A percentile compares a stretch with the other conserved stretches of the same genome.
phyloP scores from a whole-genome alignment of 495 filamentous ascomycete genomes.

The Xylaria palmicola region DNA sequence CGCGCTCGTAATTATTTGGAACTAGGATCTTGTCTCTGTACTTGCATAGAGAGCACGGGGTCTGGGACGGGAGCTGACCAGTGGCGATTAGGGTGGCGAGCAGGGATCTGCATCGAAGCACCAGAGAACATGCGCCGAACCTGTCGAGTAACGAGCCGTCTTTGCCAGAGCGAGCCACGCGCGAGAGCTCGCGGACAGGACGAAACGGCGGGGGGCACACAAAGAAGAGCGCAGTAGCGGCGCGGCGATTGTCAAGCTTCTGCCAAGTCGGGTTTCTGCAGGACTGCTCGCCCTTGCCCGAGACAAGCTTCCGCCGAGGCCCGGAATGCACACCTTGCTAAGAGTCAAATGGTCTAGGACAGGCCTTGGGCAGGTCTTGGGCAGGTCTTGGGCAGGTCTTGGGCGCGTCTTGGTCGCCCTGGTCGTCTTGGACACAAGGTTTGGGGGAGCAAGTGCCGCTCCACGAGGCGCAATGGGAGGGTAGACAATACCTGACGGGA shows the following conservation, averaged over 20 bases:
- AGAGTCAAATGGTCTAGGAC: too few relatives aligned
- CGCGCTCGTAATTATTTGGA: slow-evolving; percentile 9
- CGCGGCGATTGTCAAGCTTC: slow-evolving; percentile 8
- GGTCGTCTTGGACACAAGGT: too few relatives aligned
- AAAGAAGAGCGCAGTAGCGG: background rate
- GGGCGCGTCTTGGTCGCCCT: too few relatives aligned
- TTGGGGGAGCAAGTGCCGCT: too few relatives aligned
- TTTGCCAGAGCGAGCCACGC: background rate
- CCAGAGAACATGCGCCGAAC: background rate
- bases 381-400: background rate
- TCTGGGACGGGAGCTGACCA: background rate
- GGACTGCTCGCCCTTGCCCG: background rate
- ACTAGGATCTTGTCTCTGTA: background rate
- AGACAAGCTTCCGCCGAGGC: slow-evolving; percentile 8
- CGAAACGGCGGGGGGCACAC: too few relatives aligned
- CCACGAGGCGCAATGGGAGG: too few relatives aligned
- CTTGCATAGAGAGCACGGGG: background rate
- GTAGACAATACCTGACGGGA: too few relatives aligned
- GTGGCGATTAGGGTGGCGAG: background rate
- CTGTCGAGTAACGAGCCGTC: background rate
- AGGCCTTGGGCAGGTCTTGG: too few relatives aligned
- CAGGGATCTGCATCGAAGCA: slow-evolving; percentile 1
- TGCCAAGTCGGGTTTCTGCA: slow-evolving; percentile 5
- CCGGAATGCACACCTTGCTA: background rate
- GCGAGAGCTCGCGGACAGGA: too few relatives aligned